Evolutionary conservation across 306 rosid species (phyloP), one percentile per base, ranked within the genome.

Genomic region (Urtica urens): DNA sequence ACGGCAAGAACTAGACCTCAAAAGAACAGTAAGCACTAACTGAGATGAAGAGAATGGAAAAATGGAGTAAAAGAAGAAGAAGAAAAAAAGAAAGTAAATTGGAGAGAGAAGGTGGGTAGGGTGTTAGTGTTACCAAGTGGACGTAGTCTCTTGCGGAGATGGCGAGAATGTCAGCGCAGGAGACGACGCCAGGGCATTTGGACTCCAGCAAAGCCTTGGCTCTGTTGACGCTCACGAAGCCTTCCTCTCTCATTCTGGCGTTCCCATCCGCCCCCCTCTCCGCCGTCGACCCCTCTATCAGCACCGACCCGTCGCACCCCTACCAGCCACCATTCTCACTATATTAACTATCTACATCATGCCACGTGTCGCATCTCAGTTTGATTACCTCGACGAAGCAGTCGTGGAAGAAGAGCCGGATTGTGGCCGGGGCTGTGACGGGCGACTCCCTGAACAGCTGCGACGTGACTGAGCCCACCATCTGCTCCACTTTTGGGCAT

Each of bases 151-250:
- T 81, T 46, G 96, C 95, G 41, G 85, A 86, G 63, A 88, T 78
- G 25, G 87, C 94, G 46, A 83, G 88, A 62, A 88, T 81, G 59
- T 88, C 96, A 1, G 96, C 95, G 72, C 96, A 88, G 3, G 96
- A 88, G 27, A 81, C 96, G 28, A 66, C 77, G 28, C 75, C 83
- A 1, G 96, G 95, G 59, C 96, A 88, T 65, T 80, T 78, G 71
- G 63, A 70, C 67, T 88, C 96, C 56, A 78, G 83, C 46, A 78
- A 18, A 31, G 75, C 86, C 73, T 88, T 83, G 17, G 93, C 95
- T 58, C 72, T 83, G 25, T 59, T 88, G 27, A 88, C 33, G 0
- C 63, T 78, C 66, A 80, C 86, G 61, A 81, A 88, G 13, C 77
- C 83, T 51, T 88, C 95, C 52, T 4, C 65, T 39, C 71, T 78